Base-by-base conservation (phyloP, 2,329 filamentous ascomycete genomes). In the Sporothrix pallida region DNA sequence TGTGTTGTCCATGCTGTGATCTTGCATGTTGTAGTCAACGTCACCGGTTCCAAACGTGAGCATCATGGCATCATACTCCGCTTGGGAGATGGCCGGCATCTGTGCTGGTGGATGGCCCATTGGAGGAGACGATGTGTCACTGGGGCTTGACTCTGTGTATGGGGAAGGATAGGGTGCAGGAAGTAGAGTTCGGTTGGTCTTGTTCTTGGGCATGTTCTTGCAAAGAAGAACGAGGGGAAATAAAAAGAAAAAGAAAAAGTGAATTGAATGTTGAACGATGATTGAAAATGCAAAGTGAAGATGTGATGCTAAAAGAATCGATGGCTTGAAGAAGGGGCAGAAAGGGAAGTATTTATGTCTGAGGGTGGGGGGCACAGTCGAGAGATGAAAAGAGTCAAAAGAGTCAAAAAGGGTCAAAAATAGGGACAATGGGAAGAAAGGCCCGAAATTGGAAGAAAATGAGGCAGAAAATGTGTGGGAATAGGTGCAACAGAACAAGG, bases 21-120 rank as follows among this genome's bases (percentile, higher is more conserved):
- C 72, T 20, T 71, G 62, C 20, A 56, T 37, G 23, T 74, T 77
- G 74, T 77, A 76, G 68, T 76, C 76, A 5, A 73, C 63, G 23
- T 77, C 73, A 9, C 73, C 75, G 8, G 73, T 73, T 13, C 70
- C 52, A 50, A 77, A 77, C 2, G 70, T 69, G 20, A 75, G 46
- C 15, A 75, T 72, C 74, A 76, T 76, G 10, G 75, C 68, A 13
- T 76, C 73, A 72, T 74, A 74, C 10, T 75, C 74, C 12, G 70
- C 62, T 10, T 74, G 75, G 4, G 67, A 20, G 2, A 65, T 52
- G 23, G 62, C n/a, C n/a, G 71, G 71, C 8, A 37, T 37, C 31
- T 37, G 31, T 37, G 31, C 31, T 37, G 48, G 46, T 12, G 56
- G 26, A 17, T 67, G 70, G 10, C 54, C 50, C 2, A 56, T 48